Evolutionary conservation across 768 basidiomycete species (phyloP), one percentile per base, ranked within the genome.

Genomic region (Clathrus columnatus): DNA sequence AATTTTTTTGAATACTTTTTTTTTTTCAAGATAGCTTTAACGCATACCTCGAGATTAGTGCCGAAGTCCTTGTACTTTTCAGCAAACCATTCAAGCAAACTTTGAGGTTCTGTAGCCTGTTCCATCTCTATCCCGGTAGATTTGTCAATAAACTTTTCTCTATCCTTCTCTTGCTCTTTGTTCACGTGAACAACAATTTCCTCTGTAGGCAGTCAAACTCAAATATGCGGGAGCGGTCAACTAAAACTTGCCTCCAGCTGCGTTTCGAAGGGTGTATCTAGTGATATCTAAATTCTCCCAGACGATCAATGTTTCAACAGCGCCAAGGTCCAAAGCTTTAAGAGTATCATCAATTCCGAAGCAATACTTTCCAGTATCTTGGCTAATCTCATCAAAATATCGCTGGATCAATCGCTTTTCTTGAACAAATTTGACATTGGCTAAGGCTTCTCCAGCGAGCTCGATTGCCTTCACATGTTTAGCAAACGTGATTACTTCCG

Each of bases 371-470:
- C 83, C 90, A 30, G 91, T 92, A 65, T 99, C 96, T 68, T 91
- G 89, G 63, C 93, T 95, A 73, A 99, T 99, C 72, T 99, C 96
- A 65, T 98, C 95, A 68, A 99, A 99, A 76, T 97, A 98, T 68
- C 82, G 87, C 69, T 98, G 94, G 63, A 99, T 98, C 48, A 99
- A 82, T 69, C 77, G 86, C 78, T 98, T 98, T 76, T 99, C 96
- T 70, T 98, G 95, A 29, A 99, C 95, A 64, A 99, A 98, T 69
- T 99, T 99, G 76, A 99, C 96, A 69, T 98, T 98, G 32, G 91
- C 85, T 26, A 99, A 82, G 2, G 91, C 88, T 69, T 99, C 96
- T 1, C 91, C 87, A 0, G 96, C 91, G 51, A 98, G 82, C 67
- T 98, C 96, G 61, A 99, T 98, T 17, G 96, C 95, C 91, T 92